Evolutionary conservation across 2,329 filamentous ascomycete species (phyloP).

Genomic region (Lachnellula suecica): DNA sequence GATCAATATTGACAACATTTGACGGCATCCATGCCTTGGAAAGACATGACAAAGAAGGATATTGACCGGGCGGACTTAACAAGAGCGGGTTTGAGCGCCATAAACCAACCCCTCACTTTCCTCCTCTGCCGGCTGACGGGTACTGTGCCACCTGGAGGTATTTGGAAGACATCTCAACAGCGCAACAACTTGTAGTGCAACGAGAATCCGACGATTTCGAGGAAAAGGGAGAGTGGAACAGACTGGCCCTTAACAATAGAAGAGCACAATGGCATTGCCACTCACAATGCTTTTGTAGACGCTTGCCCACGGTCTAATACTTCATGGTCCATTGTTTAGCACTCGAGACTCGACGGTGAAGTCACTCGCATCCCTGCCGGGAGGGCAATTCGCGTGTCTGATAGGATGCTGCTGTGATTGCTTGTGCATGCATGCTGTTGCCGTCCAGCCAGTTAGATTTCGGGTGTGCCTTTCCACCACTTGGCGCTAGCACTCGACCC

Average conservation of each 20-base stretch:
- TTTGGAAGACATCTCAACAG: neutral
- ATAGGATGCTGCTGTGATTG: constrained; percentile 24
- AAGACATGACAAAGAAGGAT: constrained; percentile 10
- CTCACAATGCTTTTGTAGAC: constrained; percentile 29
- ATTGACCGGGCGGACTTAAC: constrained; percentile 14
- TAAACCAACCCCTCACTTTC: constrained; percentile 23
- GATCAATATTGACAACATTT: constrained; percentile 4
- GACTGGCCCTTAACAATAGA: constrained; percentile 3
- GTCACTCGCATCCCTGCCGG: neutral
- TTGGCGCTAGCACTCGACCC: constrained; percentile 6
- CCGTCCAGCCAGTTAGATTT: constrained; percentile 8
- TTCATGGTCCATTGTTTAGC: constrained; percentile 5
- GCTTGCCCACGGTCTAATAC: constrained; percentile 20
- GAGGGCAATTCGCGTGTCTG: constrained; percentile 3
- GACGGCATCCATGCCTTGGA: neutral
- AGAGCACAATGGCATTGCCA: constrained; percentile 16
- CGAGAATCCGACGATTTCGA: constrained; percentile 6
- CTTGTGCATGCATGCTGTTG: constrained; percentile 17
- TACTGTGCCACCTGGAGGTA: constrained; percentile 7
- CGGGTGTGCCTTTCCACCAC: constrained; percentile 12
- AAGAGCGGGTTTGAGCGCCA: constrained; percentile 18
- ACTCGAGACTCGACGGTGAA: constrained; percentile 8
- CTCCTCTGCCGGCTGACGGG: constrained; percentile 4
- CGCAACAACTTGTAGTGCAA: neutral
- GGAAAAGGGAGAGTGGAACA: constrained; percentile 11